These are phyloP conservation scores for Triangularia verruculosa DNA, from an alignment of 2,329 filamentous ascomycete species.

Conservation along the genomic window DNA sequence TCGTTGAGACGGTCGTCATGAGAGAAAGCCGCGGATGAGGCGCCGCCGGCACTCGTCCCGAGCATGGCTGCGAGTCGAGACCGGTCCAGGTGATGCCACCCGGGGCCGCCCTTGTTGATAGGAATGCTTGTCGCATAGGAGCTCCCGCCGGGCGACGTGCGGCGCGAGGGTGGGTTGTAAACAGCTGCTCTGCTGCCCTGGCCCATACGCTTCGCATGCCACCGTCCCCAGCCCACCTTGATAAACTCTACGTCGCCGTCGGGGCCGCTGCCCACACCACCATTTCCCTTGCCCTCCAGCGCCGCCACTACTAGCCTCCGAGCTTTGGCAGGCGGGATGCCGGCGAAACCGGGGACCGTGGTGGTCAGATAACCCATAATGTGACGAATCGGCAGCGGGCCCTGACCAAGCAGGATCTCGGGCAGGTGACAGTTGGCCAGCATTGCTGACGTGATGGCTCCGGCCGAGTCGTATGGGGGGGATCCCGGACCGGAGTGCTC, in stretches of 20 bases:
- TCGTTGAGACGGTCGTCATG: constrained; percentile 61
- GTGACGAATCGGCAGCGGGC: constrained; percentile 88
- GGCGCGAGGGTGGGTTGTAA: constrained; percentile 39
- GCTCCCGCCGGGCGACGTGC: constrained; percentile 42
- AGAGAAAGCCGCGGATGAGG: constrained; percentile 70
- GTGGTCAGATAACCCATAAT: constrained; percentile 94
- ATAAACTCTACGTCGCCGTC: constrained; percentile 79
- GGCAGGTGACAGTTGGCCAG: constrained; percentile 88
- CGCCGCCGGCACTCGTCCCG: constrained; percentile 56
- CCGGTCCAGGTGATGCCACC: constrained; percentile 45
- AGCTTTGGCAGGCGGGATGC: constrained; percentile 85
- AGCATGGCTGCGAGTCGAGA: constrained; percentile 49
- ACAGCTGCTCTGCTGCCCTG: constrained; percentile 42
- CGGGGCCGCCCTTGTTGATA: constrained; percentile 46
- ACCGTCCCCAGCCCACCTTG: constrained; percentile 96
- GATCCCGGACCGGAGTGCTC: constrained; percentile 39
- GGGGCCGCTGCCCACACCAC: constrained; percentile 56
- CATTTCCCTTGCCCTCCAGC: constrained; percentile 70
- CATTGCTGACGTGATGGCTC: constrained; percentile 79
- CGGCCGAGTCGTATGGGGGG: constrained; percentile 64
- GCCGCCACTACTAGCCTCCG: constrained; percentile 89
- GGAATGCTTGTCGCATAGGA: constrained; percentile 53
- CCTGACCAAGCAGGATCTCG: constrained; percentile 83
- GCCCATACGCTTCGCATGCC: constrained; percentile 78
- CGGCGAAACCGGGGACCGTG: constrained; percentile 86